phyloP scores from a whole-genome alignment of 805 yeast species.

The Metschnikowia similis region DNA sequence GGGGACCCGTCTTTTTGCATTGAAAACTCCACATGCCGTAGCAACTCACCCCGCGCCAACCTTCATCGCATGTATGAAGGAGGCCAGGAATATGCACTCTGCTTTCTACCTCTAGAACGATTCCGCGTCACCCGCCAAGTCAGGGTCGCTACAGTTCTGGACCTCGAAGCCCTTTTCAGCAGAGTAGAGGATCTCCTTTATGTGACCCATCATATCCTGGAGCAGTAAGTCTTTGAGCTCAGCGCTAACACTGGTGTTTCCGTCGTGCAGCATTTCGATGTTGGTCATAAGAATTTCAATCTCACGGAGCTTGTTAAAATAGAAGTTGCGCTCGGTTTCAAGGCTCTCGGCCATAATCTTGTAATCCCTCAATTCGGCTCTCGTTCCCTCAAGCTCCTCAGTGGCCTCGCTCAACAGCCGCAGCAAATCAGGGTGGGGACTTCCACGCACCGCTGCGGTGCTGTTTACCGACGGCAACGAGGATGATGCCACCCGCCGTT shows the following conservation, averaged over 20 bases:
- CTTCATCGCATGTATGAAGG: too few relatives aligned
- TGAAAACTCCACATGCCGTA: neutral
- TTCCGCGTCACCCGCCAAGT: slow-evolving; percentile 15
- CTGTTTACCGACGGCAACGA: slow-evolving; percentile 2
- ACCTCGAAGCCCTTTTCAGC: slow-evolving; percentile 82
- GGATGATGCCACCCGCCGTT: slow-evolving; percentile 17
- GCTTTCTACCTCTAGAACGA: slow-evolving; percentile 11
- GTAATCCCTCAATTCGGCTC: slow-evolving; percentile 54
- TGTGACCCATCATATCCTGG: slow-evolving; percentile 40
- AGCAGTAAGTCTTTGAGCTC: slow-evolving; percentile 28
- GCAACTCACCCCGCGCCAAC: neutral
- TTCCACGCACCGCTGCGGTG: neutral
- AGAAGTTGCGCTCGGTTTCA: slow-evolving; percentile 83
- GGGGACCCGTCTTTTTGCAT: neutral
- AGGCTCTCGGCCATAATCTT: slow-evolving; percentile 59
- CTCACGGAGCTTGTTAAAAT: slow-evolving; percentile 83
- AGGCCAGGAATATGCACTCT: too few relatives aligned
- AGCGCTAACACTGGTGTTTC: slow-evolving; percentile 32
- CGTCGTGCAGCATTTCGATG: slow-evolving; percentile 21
- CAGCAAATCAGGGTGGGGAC: slow-evolving; percentile 4
- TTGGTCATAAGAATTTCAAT: slow-evolving; percentile 78
- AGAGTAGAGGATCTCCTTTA: slow-evolving; percentile 72
- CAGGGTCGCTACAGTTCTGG: slow-evolving; percentile 7
- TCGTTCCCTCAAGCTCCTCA: slow-evolving; percentile 33
- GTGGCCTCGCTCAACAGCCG: slow-evolving; percentile 47